Percentiles rank a stretch among this genome's conserved stretches.
Evolutionary conservation across 495 filamentous ascomycete genomes (phyloP).

Genomic region (Neurospora sp.): DNA sequence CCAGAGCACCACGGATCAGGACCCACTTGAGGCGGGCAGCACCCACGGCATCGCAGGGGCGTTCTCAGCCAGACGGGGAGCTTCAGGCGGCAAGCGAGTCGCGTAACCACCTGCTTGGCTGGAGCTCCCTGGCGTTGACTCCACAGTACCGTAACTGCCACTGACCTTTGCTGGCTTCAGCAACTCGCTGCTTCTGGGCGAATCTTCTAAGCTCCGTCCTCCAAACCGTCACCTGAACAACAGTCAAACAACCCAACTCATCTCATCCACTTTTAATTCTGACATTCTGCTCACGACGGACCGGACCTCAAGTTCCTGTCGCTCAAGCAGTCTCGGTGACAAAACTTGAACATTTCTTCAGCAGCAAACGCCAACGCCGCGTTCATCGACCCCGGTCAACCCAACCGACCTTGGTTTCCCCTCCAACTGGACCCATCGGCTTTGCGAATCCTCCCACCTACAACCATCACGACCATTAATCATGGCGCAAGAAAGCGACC

Average conservation of each 20-base stretch:
- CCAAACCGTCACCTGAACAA: slow-evolving; percentile 2
- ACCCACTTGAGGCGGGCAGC: neutral
- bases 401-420: neutral
- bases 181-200: slow-evolving; percentile 1
- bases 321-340: neutral
- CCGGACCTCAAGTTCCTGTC: neutral
- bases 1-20: neutral
- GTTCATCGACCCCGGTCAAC: neutral
- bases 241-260: neutral
- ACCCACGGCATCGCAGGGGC: neutral
- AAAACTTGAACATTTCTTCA: neutral
- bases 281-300: neutral
- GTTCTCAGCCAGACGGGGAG: neutral
- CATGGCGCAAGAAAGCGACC: slow-evolving; percentile 91
- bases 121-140: neutral
- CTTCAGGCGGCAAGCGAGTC: slow-evolving; percentile 31
- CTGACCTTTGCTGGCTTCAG: slow-evolving; percentile 8
- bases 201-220: slow-evolving; percentile 19
- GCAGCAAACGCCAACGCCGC: neutral
- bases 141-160: neutral
- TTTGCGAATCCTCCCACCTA: neutral
- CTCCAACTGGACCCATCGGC: neutral
- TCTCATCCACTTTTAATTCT: neutral
- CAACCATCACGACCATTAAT: slow-evolving; percentile 5
- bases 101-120: slow-evolving; percentile 22